Conservation (phyloP, 805 yeast species). For the Pichia gijzeniarum region DNA sequence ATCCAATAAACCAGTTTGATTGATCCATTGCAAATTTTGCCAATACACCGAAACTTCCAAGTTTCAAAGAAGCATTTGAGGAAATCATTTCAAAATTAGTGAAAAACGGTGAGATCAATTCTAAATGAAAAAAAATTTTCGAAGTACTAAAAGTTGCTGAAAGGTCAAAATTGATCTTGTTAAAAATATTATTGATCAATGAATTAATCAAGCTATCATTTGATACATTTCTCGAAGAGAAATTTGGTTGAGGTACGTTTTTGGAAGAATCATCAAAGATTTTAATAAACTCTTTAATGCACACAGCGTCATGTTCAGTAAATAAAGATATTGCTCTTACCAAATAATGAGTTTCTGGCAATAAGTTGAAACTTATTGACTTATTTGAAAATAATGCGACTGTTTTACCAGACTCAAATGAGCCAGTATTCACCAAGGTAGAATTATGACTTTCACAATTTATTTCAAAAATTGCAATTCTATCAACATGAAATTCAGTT, state of each 20-base stretch:
- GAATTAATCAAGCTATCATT: background rate
- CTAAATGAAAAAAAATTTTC: slow-evolving; percentile 5
- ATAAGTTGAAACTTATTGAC: slow-evolving; percentile 13
- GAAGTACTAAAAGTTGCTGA: slow-evolving; percentile 1
- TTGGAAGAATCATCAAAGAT: background rate
- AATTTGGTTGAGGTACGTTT: background rate
- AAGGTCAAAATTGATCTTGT: slow-evolving; percentile 1
- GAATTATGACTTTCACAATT: slow-evolving; percentile 12
- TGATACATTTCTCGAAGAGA: background rate
- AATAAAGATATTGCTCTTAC: slow-evolving; percentile 18
- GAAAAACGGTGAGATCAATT: slow-evolving; percentile 14
- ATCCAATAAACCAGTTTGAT: slow-evolving; percentile 6
- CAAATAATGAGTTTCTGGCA: slow-evolving; percentile 20
- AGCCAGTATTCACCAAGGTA: slow-evolving; percentile 20
- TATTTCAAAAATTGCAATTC: slow-evolving; percentile 13
- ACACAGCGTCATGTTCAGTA: slow-evolving; percentile 20
- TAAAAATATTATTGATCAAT: background rate
- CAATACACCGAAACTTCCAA: slow-evolving; percentile 8
- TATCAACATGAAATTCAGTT: slow-evolving; percentile 10
- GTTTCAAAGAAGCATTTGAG: slow-evolving; percentile 3
- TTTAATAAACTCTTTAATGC: slow-evolving; percentile 18
- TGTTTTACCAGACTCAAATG: slow-evolving; percentile 20
- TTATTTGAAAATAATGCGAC: slow-evolving; percentile 16
- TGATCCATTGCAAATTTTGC: slow-evolving; percentile 3
- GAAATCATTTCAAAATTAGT: slow-evolving; percentile 8